Evolutionary conservation across 495 filamentous ascomycete species (phyloP).

Genomic region (Penicillium riverlandense): DNA sequence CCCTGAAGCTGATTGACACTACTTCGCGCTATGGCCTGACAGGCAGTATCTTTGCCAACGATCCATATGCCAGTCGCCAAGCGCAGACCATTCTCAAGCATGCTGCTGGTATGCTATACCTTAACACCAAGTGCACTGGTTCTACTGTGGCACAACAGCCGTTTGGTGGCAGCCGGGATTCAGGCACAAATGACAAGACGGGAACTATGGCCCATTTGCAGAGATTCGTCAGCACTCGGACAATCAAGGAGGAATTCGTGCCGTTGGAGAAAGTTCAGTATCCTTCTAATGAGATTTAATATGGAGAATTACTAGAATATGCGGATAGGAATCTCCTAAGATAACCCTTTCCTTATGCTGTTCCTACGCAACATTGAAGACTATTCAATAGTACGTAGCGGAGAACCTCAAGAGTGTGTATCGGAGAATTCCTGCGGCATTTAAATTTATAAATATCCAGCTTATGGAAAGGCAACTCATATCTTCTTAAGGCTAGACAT

Average conservation of each 20-base stretch:
- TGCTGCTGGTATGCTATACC: conserved; percentile 75
- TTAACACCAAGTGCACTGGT: conserved; percentile 75
- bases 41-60: conserved; percentile 65
- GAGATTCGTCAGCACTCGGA: conserved; percentile 65
- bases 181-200: conserved; percentile 76
- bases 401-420: too few relatives aligned
- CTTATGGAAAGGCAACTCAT: too few relatives aligned
- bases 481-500: too few relatives aligned
- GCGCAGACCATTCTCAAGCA: conserved; percentile 65
- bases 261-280: conserved; percentile 53
- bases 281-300: conserved; percentile 52
- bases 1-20: conserved; percentile 50
- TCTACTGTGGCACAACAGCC: conserved; percentile 75
- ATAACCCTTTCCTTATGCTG: too few relatives aligned
- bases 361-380: too few relatives aligned
- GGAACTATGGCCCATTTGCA: conserved; percentile 58
- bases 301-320: too few relatives aligned
- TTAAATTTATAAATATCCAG: too few relatives aligned
- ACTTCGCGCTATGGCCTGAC: conserved; percentile 64
- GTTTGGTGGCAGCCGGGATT: conserved; percentile 70
- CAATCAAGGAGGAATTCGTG: conserved; percentile 73
- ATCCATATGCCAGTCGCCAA: conserved; percentile 54
- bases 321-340: too few relatives aligned
- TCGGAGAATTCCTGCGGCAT: too few relatives aligned
- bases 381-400: too few relatives aligned